Evolutionary conservation across 192 early-diverging fungal genomes (phyloP).

Genomic region (Coemansia sp.): DNA sequence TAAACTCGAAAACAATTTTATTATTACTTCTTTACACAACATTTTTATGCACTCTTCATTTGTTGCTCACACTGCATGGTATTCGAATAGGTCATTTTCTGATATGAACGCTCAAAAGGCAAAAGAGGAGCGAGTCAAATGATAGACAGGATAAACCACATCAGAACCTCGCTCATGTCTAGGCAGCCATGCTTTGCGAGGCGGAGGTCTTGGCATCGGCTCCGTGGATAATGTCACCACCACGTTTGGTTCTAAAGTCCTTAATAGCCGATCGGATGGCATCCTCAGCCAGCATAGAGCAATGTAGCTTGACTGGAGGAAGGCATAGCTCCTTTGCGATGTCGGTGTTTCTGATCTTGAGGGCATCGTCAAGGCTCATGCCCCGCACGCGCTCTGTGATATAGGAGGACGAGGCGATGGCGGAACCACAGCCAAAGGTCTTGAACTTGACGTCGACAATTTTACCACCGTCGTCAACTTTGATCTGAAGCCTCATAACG

Average conservation of each 20-base stretch:
- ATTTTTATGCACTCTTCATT: too few species aligned
- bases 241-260: conserved; percentile 89
- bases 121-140: background rate
- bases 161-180: background rate
- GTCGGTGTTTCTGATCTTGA: conserved; percentile 93
- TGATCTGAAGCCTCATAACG: conserved; percentile 95
- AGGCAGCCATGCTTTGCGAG: conserved; percentile 3
- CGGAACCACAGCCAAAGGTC: conserved; percentile 97
- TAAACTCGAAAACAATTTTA: too few species aligned
- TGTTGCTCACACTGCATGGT: too few species aligned
- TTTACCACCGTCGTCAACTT: conserved; percentile 92
- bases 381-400: conserved; percentile 96
- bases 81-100: too few species aligned
- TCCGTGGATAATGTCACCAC: conserved; percentile 32
- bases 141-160: background rate
- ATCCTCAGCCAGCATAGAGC: conserved; percentile 99
- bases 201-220: conserved; percentile 10
- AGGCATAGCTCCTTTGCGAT: conserved; percentile 95
- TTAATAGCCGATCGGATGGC: conserved; percentile 99
- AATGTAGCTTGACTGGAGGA: conserved; percentile 98
- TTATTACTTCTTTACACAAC: too few species aligned
- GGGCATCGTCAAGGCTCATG: conserved; percentile 87
- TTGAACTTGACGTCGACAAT: conserved; percentile 98
- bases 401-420: conserved; percentile 89
- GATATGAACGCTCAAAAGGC: too few species aligned